phyloP scores from a whole-genome alignment of 805 yeast genomes.

The Hanseniaspora lindneri region DNA sequence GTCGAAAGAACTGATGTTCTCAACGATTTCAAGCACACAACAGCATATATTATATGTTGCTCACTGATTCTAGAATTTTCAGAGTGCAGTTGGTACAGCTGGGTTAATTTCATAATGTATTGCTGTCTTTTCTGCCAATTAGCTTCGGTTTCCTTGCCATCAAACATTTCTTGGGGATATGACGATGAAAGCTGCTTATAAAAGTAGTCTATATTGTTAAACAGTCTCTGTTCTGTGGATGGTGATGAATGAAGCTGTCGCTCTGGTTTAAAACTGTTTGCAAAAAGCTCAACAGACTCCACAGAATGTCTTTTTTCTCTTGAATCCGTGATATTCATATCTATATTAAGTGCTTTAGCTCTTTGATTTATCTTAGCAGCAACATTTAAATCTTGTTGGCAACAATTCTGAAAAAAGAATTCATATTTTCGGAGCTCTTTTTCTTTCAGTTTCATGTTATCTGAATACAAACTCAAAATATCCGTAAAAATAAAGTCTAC shows the following conservation, averaged over 20 bases:
- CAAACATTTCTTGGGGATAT: slow-evolving; percentile 38
- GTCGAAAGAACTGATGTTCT: slow-evolving; percentile 72
- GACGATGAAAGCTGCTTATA: neutral
- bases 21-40: slow-evolving; percentile 56
- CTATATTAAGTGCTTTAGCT: neutral
- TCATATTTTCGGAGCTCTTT: neutral
- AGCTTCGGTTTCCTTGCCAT: slow-evolving; percentile 65
- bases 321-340: neutral
- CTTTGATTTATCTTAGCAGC: neutral
- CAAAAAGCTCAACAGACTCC: neutral
- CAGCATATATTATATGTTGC: slow-evolving; percentile 47
- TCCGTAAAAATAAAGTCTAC: slow-evolving; percentile 2
- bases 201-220: slow-evolving; percentile 1
- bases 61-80: slow-evolving; percentile 30
- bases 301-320: neutral
- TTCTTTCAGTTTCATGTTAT: neutral
- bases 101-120: slow-evolving; percentile 37
- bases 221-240: neutral
- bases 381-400: neutral
- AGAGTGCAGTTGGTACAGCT: slow-evolving; percentile 16
- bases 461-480: neutral
- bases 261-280: neutral
- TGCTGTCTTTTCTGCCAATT: slow-evolving; percentile 75
- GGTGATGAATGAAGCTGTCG: neutral
- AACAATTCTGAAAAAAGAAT: neutral